Percentiles rank a stretch among this genome's conserved stretches.
Evolutionary conservation across 73 alveolate species (phyloP).

Genomic region (Paramecium primaurelia): DNA sequence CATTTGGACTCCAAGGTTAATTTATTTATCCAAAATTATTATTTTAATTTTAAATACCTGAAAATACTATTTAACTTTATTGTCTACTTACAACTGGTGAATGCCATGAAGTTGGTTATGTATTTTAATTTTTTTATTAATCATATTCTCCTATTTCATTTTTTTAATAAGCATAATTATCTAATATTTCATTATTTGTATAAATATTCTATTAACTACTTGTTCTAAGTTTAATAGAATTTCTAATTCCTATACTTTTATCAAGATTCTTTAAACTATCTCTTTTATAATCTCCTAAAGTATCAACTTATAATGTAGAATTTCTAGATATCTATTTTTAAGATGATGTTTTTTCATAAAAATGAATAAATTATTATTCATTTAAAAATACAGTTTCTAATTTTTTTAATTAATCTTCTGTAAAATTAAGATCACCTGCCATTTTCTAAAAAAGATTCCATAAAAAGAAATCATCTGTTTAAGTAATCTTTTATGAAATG

Average conservation of each 20-base stretch:
- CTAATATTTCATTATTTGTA: background rate
- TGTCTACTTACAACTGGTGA: background rate
- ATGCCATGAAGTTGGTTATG: slow-evolving; percentile 1
- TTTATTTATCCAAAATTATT: background rate
- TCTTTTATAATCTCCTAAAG: background rate
- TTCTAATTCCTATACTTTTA: background rate
- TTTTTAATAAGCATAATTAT: background rate
- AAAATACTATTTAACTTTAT: background rate
- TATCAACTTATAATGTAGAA: background rate
- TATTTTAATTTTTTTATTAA: background rate
- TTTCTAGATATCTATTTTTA: background rate
- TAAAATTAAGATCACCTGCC: background rate
- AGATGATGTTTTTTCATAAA: background rate
- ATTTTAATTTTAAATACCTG: background rate
- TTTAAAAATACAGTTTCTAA: slow-evolving; percentile 12
- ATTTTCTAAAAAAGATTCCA: slow-evolving; percentile 10
- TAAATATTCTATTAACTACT: background rate
- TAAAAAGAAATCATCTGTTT: slow-evolving; percentile 44
- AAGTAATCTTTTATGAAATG: background rate
- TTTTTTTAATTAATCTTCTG: slow-evolving; percentile 31
- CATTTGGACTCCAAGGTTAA: background rate
- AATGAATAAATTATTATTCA: slow-evolving; percentile 24
- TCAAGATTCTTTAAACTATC: background rate
- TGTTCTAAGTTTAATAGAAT: background rate
- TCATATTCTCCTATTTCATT: background rate